A percentile compares a stretch with the other conserved stretches of the same genome.
Evolutionary conservation across 257 asterid species (phyloP).

Genomic region (Solanum corneliomulleri): DNA sequence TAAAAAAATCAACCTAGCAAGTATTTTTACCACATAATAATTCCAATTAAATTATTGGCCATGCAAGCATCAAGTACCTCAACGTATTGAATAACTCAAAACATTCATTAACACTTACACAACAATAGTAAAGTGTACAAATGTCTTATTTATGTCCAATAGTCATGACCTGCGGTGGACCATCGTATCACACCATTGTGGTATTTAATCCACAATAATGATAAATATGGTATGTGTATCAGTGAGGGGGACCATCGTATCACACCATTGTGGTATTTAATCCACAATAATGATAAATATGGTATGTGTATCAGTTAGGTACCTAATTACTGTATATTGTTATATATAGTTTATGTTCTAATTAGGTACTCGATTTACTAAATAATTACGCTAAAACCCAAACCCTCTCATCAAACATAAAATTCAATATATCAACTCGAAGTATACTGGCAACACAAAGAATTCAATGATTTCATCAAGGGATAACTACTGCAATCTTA

Average conservation of each 20-base stretch:
- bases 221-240: too few species aligned
- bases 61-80: background rate
- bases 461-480: background rate
- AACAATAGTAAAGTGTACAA: background rate
- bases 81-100: background rate
- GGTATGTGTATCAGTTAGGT: too few species aligned
- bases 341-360: background rate
- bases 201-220: background rate
- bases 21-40: background rate
- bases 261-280: background rate
- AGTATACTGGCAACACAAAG: too few species aligned
- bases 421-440: background rate
- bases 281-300: background rate
- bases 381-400: too few species aligned
- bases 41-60: background rate
- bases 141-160: background rate
- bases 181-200: background rate
- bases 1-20: too few species aligned
- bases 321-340: background rate
- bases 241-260: background rate
- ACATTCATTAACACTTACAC: too few species aligned
- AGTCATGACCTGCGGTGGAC: background rate
- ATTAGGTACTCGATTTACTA: too few species aligned
- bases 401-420: background rate
- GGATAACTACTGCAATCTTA: background rate